phyloP scores from a whole-genome alignment of 1,284 basidiomycete species.

The Amylostereum areolatum region DNA sequence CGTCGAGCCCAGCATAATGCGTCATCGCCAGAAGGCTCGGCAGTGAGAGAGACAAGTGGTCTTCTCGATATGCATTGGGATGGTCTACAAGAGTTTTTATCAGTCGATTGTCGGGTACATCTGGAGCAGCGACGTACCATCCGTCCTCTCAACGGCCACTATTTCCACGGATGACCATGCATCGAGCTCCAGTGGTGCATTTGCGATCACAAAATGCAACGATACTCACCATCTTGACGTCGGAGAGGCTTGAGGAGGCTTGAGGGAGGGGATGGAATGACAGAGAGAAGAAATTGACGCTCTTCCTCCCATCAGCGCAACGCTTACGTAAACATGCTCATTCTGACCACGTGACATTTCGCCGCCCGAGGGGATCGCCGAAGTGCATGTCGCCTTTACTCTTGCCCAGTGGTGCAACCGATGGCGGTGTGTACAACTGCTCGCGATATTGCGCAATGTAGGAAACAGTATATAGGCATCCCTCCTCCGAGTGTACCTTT shows the following conservation, averaged over 20 bases:
- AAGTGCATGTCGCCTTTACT: too few relatives aligned
- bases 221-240: constrained; percentile 42
- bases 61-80: constrained; percentile 20
- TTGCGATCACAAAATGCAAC: constrained; percentile 10
- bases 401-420: too few relatives aligned
- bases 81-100: constrained; percentile 7
- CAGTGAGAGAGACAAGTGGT: constrained; percentile 14
- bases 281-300: not conserved
- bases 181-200: constrained; percentile 30
- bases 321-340: too few relatives aligned
- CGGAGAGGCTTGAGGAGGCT: constrained; percentile 17
- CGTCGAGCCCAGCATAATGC: constrained; percentile 41
- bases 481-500: too few relatives aligned
- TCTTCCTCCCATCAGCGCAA: not conserved
- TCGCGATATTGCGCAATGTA: too few relatives aligned
- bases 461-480: too few relatives aligned
- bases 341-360: too few relatives aligned
- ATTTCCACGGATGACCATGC: constrained; percentile 20
- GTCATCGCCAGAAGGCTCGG: constrained; percentile 23
- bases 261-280: constrained; percentile 5
- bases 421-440: too few relatives aligned
- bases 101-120: constrained; percentile 25
- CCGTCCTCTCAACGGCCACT: constrained; percentile 31
- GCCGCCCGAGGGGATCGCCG: too few relatives aligned
- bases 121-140: constrained; percentile 43